Conservation (phyloP, 169 alveolate species). For the Miamiensis avidus region DNA sequence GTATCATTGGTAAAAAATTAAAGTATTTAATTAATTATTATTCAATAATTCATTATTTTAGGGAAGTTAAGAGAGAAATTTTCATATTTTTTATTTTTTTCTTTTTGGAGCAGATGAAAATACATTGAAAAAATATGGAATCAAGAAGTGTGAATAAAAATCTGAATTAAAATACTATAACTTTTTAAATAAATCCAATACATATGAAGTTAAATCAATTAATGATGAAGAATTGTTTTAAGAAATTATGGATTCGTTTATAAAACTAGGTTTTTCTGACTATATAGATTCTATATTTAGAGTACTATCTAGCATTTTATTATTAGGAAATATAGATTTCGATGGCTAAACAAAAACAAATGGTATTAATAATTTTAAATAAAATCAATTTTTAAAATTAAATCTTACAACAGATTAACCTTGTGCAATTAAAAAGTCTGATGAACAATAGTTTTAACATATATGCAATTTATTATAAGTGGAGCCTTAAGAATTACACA, state of each 20-base stretch:
- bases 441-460: constrained; percentile 21
- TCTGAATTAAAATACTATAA: background rate
- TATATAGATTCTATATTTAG: constrained; percentile 25
- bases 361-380: no score
- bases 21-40: no score
- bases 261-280: constrained; percentile 5
- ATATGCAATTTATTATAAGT: constrained; percentile 43
- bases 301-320: constrained; percentile 52
- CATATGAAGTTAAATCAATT: constrained; percentile 17
- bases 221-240: constrained; percentile 20
- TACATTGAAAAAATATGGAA: constrained; percentile 1
- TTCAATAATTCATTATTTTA: no score
- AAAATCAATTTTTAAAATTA: no score
- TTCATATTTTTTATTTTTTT: constrained; percentile 79
- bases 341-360: constrained; percentile 47
- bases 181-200: constrained; percentile 5
- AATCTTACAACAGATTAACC: no score
- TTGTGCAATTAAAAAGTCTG: constrained; percentile 35
- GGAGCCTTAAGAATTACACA: constrained; percentile 8
- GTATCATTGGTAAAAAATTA: constrained; percentile 64
- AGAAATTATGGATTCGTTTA: constrained; percentile 14
- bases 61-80: constrained; percentile 81
- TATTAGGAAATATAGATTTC: constrained; percentile 72
- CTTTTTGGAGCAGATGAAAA: constrained; percentile 56
- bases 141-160: background rate